Conservation (phyloP, 2,329 filamentous ascomycete genomes). For the Emergomyces pasteurianus region DNA sequence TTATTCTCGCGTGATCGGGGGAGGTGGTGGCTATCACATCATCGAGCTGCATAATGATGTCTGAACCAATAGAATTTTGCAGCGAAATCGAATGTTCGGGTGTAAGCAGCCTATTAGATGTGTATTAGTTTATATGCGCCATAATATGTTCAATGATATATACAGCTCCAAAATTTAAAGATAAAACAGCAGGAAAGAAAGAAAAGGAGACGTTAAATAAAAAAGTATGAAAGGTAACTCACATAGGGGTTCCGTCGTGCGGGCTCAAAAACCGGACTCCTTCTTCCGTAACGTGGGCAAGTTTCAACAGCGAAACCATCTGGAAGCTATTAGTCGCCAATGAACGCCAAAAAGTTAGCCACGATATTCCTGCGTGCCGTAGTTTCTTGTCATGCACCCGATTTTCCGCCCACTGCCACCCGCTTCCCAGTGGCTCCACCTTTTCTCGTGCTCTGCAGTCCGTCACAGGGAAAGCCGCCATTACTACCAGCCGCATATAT, state of each 20-base stretch:
- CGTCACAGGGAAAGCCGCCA: not conserved
- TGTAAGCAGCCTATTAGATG: conserved; percentile 56
- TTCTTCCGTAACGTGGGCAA: conserved; percentile 89
- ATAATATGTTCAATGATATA: not conserved
- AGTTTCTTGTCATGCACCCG: not conserved
- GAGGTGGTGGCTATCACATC: conserved; percentile 96
- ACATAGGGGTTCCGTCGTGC: conserved; percentile 89
- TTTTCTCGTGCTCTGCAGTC: not conserved
- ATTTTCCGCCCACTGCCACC: not conserved
- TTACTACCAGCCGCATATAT: not conserved
- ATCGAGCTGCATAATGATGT: conserved; percentile 99
- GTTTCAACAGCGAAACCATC: conserved; percentile 91
- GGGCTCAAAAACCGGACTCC: conserved; percentile 93
- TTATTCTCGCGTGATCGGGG: conserved; percentile 75
- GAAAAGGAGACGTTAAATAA: not conserved
- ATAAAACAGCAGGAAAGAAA: not conserved
- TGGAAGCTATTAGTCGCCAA: conserved; percentile 57
- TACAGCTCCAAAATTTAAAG: not conserved
- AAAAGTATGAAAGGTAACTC: conserved; percentile 13
- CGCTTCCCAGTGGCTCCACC: not conserved
- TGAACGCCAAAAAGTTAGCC: not conserved
- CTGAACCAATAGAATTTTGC: conserved; percentile 93
- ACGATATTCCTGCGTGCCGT: not conserved
- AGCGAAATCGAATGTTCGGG: conserved; percentile 93
- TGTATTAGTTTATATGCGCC: not conserved